Conservation (phyloP, 2,329 filamentous ascomycete genomes). For the Didymella sp. region DNA sequence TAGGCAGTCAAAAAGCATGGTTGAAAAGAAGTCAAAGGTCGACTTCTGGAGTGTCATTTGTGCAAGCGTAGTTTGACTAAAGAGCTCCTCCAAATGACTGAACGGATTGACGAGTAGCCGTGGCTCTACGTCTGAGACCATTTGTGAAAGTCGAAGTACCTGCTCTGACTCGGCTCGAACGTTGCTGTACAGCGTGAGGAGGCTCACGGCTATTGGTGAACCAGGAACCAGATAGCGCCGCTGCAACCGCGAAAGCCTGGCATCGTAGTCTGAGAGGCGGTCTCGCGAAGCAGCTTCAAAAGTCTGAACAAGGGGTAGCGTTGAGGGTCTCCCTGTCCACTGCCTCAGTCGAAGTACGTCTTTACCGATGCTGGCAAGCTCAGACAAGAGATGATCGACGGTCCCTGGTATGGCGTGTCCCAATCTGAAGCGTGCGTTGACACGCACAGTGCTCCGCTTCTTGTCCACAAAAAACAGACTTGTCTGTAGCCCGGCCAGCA, state of each 20-base stretch:
- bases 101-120: conserved; percentile 60
- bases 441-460: conserved; percentile 32
- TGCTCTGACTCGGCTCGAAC: conserved; percentile 62
- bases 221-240: conserved; percentile 63
- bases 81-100: conserved; percentile 79
- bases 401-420: conserved; percentile 46
- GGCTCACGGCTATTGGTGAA: conserved; percentile 67
- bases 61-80: conserved; percentile 70
- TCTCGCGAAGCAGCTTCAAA: conserved; percentile 70
- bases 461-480: conserved; percentile 66
- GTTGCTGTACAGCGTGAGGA: conserved; percentile 67
- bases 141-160: conserved; percentile 65
- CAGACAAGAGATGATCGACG: conserved; percentile 50
- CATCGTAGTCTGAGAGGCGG: conserved; percentile 66
- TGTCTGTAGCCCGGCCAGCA: conserved; percentile 81
- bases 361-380: conserved; percentile 59
- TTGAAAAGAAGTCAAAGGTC: conserved; percentile 68
- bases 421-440: conserved; percentile 51
- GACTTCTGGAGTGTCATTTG: conserved; percentile 72
- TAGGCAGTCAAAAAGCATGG: conserved; percentile 81
- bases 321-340: conserved; percentile 53
- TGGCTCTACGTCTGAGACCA: conserved; percentile 65
- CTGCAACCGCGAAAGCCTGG: conserved; percentile 66
- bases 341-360: conserved; percentile 56
- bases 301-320: conserved; percentile 65